Percentiles rank a stretch among this genome's conserved stretches.
Evolutionary conservation across 352 stramenopile species (phyloP).

Genomic region (Globisporangium polare): DNA sequence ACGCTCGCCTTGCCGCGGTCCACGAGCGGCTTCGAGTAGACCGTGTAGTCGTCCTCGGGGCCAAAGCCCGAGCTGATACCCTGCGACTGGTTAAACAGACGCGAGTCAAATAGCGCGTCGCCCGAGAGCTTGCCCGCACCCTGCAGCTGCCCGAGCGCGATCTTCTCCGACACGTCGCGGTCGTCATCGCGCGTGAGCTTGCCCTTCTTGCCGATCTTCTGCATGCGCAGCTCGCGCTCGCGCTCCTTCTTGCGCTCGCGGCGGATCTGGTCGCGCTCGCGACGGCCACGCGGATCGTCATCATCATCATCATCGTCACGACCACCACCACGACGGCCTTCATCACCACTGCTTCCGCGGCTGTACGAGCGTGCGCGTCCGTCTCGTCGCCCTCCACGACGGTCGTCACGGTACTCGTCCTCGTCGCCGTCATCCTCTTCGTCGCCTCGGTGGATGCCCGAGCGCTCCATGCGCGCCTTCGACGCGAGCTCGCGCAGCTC

Average conservation of each 20-base stretch:
- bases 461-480: slow-evolving; percentile 91
- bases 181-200: slow-evolving; percentile 94
- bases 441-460: slow-evolving; percentile 42
- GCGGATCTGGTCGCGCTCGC: slow-evolving; percentile 77
- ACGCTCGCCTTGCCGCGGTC: slow-evolving; percentile 87
- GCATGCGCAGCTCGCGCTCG: slow-evolving; percentile 93
- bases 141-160: slow-evolving; percentile 96
- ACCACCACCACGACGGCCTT: slow-evolving; percentile 16
- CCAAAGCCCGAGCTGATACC: slow-evolving; percentile 96
- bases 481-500: slow-evolving; percentile 93
- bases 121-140: slow-evolving; percentile 76
- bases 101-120: slow-evolving; percentile 94
- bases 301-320: slow-evolving; percentile 71
- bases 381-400: slow-evolving; percentile 15
- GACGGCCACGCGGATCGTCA: slow-evolving; percentile 23
- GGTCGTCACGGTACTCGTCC: slow-evolving; percentile 22
- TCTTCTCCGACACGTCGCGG: slow-evolving; percentile 98
- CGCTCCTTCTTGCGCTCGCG: slow-evolving; percentile 94
- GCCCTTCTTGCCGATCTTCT: slow-evolving; percentile 91
- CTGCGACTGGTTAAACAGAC: slow-evolving; percentile 98
- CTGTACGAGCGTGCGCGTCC: slow-evolving; percentile 15
- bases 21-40: slow-evolving; percentile 97
- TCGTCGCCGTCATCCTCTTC: slow-evolving; percentile 35
- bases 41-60: slow-evolving; percentile 97
- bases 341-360: slow-evolving; percentile 12